phyloP scores from a whole-genome alignment of 192 early-diverging fungal species.

The Gamsiella multidivaricata region DNA sequence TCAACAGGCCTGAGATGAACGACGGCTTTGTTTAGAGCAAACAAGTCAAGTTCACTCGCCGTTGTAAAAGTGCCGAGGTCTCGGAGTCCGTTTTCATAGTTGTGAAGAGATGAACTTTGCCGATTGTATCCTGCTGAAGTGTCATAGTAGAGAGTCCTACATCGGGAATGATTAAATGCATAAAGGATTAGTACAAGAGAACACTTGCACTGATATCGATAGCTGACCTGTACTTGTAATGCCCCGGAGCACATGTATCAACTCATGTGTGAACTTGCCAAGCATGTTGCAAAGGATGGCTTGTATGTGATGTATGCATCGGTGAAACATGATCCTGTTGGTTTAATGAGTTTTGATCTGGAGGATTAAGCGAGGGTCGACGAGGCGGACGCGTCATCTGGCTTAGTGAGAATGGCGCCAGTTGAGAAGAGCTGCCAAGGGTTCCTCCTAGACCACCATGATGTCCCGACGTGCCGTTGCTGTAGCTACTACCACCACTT shows the following conservation, averaged over 20 bases:
- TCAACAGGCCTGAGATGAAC: no score
- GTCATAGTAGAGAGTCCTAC: constrained; percentile 46
- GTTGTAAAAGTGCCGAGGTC: constrained; percentile 38
- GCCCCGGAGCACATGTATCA: no score
- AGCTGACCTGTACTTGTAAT: no score
- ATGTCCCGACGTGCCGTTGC: not conserved
- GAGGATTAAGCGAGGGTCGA: constrained; percentile 24
- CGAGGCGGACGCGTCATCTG: constrained; percentile 29
- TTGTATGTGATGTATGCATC: constrained; percentile 1
- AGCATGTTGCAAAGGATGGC: constrained; percentile 55
- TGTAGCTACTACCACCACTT: not conserved
- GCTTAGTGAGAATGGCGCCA: constrained; percentile 37
- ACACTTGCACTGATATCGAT: no score
- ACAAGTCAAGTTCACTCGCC: not conserved
- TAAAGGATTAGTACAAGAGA: no score
- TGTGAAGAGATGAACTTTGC: constrained; percentile 27
- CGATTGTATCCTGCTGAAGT: constrained; percentile 24
- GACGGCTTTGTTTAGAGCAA: no score
- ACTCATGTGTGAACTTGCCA: constrained; percentile 36
- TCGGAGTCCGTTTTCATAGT: constrained; percentile 25
- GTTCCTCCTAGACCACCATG: not conserved
- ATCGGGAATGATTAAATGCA: not conserved
- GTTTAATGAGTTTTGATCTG: not conserved
- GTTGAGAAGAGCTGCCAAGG: constrained; percentile 3
- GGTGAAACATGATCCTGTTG: constrained; percentile 11